Percentiles rank a stretch among this genome's conserved stretches.
phyloP scores from a whole-genome alignment of 768 basidiomycete genomes.

The Trametes cubensis region DNA sequence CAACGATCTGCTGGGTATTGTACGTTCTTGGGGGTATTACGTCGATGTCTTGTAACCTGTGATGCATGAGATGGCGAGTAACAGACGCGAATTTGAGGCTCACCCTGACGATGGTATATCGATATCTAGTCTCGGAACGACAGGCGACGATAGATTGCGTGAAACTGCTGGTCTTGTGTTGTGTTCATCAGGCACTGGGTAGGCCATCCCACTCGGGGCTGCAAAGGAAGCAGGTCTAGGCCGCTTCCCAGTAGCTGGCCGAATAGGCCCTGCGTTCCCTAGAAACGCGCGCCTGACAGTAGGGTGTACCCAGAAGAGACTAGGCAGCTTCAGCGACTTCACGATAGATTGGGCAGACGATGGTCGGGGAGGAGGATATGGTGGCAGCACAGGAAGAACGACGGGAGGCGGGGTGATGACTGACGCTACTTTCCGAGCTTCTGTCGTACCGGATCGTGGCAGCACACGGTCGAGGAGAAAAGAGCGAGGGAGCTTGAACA shows the following conservation, averaged over 20 bases:
- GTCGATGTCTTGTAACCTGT: not conserved
- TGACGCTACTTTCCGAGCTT: not conserved
- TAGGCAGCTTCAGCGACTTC: conserved; percentile 16
- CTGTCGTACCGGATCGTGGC: not conserved
- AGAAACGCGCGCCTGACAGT: conserved; percentile 19
- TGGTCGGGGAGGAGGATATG: not conserved
- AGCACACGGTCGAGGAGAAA: conserved; percentile 37
- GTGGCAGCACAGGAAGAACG: not conserved
- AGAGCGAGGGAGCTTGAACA: conserved; percentile 41
- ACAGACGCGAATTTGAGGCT: not conserved
- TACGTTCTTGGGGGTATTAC: not conserved
- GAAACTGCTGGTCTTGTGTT: not conserved
- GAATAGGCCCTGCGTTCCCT: not conserved
- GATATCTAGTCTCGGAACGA: not conserved
- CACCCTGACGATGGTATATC: not conserved
- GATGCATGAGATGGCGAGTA: not conserved
- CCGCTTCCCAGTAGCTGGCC: conserved; percentile 9
- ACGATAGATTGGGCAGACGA: conserved; percentile 6
- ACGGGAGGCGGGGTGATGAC: not conserved
- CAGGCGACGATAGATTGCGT: conserved; percentile 7
- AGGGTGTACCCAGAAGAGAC: conserved; percentile 23
- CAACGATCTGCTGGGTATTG: not conserved
- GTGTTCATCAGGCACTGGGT: not conserved
- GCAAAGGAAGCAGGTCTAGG: conserved; percentile 12
- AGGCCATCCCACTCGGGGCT: not conserved